Conservation (phyloP, 495 filamentous ascomycete species). For the Pyrenula aspistea region DNA sequence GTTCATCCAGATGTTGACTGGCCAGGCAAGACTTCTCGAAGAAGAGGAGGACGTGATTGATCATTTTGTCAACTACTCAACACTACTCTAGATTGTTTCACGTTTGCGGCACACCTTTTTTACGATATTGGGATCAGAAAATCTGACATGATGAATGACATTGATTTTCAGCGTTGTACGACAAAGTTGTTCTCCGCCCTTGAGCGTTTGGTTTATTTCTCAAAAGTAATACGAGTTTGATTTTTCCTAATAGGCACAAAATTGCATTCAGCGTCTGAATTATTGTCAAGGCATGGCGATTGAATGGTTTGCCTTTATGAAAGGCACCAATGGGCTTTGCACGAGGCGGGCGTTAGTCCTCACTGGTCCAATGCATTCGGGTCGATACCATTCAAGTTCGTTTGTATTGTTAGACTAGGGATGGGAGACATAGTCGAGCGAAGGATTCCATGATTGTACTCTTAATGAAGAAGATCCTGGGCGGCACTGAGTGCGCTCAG, state of each 20-base stretch:
- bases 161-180: not conserved
- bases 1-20: constrained; percentile 80
- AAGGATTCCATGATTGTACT: not conserved
- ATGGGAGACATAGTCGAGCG: not conserved
- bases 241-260: no score
- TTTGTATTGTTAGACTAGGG: not conserved
- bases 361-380: not conserved
- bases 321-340: not conserved
- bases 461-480: not conserved
- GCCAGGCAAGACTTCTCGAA: constrained; percentile 41
- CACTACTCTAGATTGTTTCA: not conserved
- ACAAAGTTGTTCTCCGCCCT: not conserved
- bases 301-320: not conserved
- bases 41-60: not conserved
- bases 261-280: not conserved
- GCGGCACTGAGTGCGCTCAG: not conserved
- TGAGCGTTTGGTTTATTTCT: not conserved
- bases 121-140: not conserved
- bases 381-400: not conserved
- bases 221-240: not conserved
- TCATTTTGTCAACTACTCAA: not conserved
- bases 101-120: not conserved
- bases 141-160: not conserved
- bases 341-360: not conserved
- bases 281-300: not conserved